Evolutionary conservation across 2,329 filamentous ascomycete species (phyloP), one percentile per base, ranked within the genome.

Genomic region (Tolypocladium ovalisporum): DNA sequence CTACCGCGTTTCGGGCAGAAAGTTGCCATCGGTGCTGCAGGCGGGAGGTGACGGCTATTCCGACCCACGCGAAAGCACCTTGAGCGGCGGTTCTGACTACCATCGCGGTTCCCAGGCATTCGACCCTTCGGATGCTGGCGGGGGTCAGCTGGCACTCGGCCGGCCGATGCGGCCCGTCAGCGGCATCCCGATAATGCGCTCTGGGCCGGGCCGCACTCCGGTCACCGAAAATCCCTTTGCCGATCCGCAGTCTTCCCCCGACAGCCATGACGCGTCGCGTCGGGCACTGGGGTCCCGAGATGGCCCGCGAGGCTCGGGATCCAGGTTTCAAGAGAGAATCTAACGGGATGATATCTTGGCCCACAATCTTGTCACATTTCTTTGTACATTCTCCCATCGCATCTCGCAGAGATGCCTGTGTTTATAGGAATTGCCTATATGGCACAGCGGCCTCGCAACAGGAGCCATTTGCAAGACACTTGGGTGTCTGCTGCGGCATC

Each of bases 181-280:
- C 64, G 82, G 83, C 12, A 72, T 84, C 4, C 78, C 80, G n/a
- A 74, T 85, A 36, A 79, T 85, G 66, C 77, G 84, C 60, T 79
- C 82, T n/a, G 82, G 85, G n/a, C 86, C 86, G 19, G 83, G 80
- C 22, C 79, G 84, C 56, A 84, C 82, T 4, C 81, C 85, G 1
- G 73, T 87, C 19, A 79, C 81, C 58, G 79, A 82, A 54, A 77
- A 75, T 29, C 79, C 80, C 0, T 81, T 81, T 57, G 64, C 70
- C 32, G 64, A 63, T 47, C 64, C 64, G 37, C 64, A 67, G 4
- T 65, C 68, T 15, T 63, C 70, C 24, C 62, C 62, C 34, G 64
- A 66, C 24, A 56, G 66, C 32, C 62, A 67, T 17, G 57, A 67
- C 58, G 57, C 60, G 63, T 66, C 76, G 58, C 64, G 72, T 61